Conservation (phyloP, 2,329 filamentous ascomycete genomes). For the Stemphylium vesicarium region DNA sequence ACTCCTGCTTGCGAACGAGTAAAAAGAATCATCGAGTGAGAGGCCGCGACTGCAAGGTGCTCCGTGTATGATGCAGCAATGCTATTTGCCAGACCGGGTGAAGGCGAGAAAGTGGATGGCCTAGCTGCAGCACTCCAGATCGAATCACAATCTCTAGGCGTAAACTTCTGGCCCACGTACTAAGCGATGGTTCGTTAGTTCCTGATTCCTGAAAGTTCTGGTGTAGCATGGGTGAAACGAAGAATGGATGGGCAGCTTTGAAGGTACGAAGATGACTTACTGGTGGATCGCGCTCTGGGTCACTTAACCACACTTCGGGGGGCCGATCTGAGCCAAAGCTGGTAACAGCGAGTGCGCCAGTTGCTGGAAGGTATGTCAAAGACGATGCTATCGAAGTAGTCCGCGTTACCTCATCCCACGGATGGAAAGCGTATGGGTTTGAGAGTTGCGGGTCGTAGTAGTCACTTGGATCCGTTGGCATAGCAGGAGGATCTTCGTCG, state of each 20-base stretch:
- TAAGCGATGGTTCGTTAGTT: not conserved
- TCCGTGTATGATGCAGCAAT: conserved; percentile 32
- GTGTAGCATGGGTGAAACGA: too few species aligned
- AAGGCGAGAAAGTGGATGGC: conserved; percentile 22
- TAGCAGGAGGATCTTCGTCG: conserved; percentile 1
- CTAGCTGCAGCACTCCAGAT: conserved; percentile 40
- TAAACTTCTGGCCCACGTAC: conserved; percentile 37
- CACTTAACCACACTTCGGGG: conserved; percentile 35
- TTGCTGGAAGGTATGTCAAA: conserved; percentile 33
- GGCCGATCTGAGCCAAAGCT: conserved; percentile 37
- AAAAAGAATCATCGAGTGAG: conserved; percentile 33
- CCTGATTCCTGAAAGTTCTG: not conserved
- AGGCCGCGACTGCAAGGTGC: conserved; percentile 42
- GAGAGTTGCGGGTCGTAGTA: not conserved
- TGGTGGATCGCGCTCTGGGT: conserved; percentile 34
- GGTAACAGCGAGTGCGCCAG: conserved; percentile 39
- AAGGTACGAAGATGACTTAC: conserved; percentile 1
- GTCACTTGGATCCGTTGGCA: conserved; percentile 5
- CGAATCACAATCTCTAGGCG: conserved; percentile 29
- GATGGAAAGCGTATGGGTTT: conserved; percentile 26
- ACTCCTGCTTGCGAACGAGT: conserved; percentile 24
- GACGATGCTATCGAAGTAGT: conserved; percentile 42
- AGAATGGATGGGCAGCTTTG: not conserved
- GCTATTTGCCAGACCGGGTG: conserved; percentile 14
- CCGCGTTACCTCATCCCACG: conserved; percentile 30